Evolutionary conservation across 2,329 filamentous ascomycete genomes (phyloP).

Genomic region (Phoma sp.): DNA sequence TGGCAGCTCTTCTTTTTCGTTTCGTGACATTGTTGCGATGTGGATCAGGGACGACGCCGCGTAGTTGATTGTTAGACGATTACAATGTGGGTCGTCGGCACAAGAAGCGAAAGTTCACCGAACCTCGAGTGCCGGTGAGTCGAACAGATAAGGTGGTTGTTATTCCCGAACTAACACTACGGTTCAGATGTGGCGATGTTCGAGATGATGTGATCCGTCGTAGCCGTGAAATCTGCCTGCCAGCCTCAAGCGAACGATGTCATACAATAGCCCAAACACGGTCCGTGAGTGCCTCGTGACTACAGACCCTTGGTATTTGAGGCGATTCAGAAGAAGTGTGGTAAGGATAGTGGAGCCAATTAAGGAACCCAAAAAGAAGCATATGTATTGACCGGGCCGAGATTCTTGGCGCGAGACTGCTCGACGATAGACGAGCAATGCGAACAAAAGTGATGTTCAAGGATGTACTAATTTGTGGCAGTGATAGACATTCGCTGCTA

Average conservation of each 20-base stretch:
- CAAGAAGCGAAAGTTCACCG: not conserved
- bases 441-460: not conserved
- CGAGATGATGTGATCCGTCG: slow-evolving; percentile 1
- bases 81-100: not conserved
- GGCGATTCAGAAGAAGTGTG: too few species aligned
- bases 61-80: not conserved
- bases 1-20: slow-evolving; percentile 23
- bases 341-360: slow-evolving; percentile 4
- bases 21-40: slow-evolving; percentile 18
- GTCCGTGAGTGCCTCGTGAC: slow-evolving; percentile 2
- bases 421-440: not conserved
- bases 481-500: too few species aligned
- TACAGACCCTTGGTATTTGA: not conserved
- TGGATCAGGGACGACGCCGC: too few species aligned
- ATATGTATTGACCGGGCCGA: slow-evolving; percentile 8
- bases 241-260: slow-evolving; percentile 19
- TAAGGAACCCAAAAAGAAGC: not conserved
- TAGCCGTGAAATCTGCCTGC: slow-evolving; percentile 7
- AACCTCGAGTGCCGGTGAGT: not conserved
- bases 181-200: slow-evolving; percentile 5
- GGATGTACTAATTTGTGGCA: too few species aligned
- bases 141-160: not conserved
- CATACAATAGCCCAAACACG: slow-evolving; percentile 9
- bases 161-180: not conserved
- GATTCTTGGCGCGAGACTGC: slow-evolving; percentile 3